Conservation (phyloP, 2,329 filamentous ascomycete species). For the Calcarisporium arbuscula region DNA sequence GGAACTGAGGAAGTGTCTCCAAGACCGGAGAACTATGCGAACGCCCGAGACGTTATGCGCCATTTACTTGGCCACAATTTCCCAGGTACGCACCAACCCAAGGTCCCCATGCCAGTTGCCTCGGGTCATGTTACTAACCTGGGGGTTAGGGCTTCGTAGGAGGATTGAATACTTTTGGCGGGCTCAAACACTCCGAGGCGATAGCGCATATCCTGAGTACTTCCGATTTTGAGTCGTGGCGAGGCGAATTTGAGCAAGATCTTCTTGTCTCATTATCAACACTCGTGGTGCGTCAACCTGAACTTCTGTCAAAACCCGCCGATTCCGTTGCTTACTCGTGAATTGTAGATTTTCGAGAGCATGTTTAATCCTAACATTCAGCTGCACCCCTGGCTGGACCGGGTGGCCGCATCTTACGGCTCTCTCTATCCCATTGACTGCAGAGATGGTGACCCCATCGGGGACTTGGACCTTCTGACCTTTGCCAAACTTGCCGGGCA, state of each 20-base stretch:
- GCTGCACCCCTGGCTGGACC: conserved; percentile 15
- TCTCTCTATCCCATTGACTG: conserved; percentile 1
- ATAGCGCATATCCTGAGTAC: conserved; percentile 24
- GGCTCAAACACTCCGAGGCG: conserved; percentile 26
- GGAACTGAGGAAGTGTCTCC: conserved; percentile 18
- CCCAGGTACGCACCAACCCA: no score
- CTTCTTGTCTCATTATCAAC: conserved; percentile 24
- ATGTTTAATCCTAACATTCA: conserved; percentile 21
- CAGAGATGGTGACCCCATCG: conserved; percentile 3
- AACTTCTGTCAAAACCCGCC: not conserved
- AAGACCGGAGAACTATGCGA: conserved; percentile 18
- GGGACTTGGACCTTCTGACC: conserved; percentile 8
- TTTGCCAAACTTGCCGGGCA: no score
- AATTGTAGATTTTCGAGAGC: conserved; percentile 24
- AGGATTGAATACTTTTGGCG: no score
- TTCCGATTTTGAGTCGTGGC: conserved; percentile 16
- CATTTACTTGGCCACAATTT: conserved; percentile 30
- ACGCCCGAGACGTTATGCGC: conserved; percentile 28
- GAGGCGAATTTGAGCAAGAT: conserved; percentile 19
- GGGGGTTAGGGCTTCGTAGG: no score
- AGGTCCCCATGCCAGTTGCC: no score
- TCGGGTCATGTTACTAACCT: no score
- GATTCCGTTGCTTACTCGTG: no score
- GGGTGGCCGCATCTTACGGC: conserved; percentile 1
- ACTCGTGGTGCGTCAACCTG: conserved; percentile 21